phyloP scores from a whole-genome alignment of 306 rosid species.

The Cicer chorassanicum region DNA sequence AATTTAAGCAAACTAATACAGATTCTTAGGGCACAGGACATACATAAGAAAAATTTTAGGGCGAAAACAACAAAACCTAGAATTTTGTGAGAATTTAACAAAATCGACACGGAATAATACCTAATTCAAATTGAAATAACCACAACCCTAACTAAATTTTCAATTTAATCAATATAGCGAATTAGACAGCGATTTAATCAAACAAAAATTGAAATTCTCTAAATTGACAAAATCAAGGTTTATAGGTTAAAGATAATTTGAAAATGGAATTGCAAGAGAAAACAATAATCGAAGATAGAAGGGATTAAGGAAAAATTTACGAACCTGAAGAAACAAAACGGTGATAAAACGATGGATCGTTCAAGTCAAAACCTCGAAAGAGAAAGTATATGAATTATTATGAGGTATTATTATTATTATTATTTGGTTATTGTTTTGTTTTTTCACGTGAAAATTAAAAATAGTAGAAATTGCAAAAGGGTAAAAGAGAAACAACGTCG shows the following conservation, averaged over 20 bases:
- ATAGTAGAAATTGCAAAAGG: neutral
- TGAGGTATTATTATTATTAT: neutral
- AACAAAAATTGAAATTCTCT: neutral
- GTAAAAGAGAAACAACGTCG: neutral
- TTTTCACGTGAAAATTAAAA: conserved; percentile 14
- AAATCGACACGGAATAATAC: conserved; percentile 8
- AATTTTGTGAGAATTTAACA: conserved; percentile 7
- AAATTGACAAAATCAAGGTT: conserved; percentile 2
- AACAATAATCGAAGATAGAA: neutral
- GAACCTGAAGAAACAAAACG: conserved; percentile 41
- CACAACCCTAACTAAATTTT: conserved; percentile 3
- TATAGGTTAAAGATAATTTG: neutral
- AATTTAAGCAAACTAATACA: neutral
- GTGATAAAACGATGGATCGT: conserved; percentile 43
- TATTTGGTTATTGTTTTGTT: neutral
- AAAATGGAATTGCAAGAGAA: conserved; percentile 11
- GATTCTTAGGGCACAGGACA: neutral
- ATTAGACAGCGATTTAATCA: neutral
- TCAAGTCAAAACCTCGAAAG: conserved; percentile 26
- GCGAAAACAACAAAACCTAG: neutral
- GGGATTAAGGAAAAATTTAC: conserved; percentile 12
- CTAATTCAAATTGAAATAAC: neutral
- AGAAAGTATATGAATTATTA: neutral
- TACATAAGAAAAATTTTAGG: conserved; percentile 1
- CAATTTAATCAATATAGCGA: neutral